A percentile compares a stretch with the other conserved stretches of the same genome.
phyloP scores from a whole-genome alignment of 805 yeast genomes.

The Nakazawaea siamensis region DNA sequence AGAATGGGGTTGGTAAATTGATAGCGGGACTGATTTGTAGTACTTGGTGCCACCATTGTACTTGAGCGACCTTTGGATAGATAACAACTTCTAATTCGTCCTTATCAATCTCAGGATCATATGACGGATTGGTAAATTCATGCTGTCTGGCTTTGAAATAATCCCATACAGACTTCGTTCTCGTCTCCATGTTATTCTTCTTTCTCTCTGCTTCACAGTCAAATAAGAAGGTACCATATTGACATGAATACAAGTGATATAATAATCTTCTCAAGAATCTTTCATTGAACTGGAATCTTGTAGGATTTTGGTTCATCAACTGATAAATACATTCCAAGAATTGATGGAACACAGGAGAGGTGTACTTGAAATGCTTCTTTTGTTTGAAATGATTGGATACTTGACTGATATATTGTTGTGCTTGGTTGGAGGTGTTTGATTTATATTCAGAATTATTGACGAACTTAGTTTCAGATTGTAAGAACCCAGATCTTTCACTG shows the following conservation, averaged over 20 bases:
- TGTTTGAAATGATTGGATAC: conserved; percentile 45
- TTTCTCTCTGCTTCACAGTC: conserved; percentile 63
- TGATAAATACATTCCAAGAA: conserved; percentile 88
- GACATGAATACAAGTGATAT: conserved; percentile 89
- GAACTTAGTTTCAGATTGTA: conserved; percentile 44
- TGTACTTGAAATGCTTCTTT: conserved; percentile 42
- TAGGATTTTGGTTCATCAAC: conserved; percentile 59
- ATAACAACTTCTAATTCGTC: conserved; percentile 33
- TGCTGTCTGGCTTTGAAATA: conserved; percentile 69
- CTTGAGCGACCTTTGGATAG: conserved; percentile 51
- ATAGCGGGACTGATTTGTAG: conserved; percentile 49
- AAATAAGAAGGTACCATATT: conserved; percentile 83
- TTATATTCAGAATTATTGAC: conserved; percentile 29
- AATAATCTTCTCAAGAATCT: conserved; percentile 75
- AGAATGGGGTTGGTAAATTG: conserved; percentile 43
- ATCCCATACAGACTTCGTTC: conserved; percentile 86
- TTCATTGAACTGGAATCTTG: conserved; percentile 79
- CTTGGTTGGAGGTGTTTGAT: conserved; percentile 25
- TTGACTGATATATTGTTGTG: conserved; percentile 35
- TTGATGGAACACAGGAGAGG: conserved; percentile 93
- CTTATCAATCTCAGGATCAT: conserved; percentile 17
- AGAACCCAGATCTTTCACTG: conserved; percentile 73
- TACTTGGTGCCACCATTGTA: conserved; percentile 86
- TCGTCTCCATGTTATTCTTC: conserved; percentile 28
- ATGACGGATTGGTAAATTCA: conserved; percentile 59